phyloP scores from a whole-genome alignment of 495 filamentous ascomycete genomes.

The Xylaria nigripes region DNA sequence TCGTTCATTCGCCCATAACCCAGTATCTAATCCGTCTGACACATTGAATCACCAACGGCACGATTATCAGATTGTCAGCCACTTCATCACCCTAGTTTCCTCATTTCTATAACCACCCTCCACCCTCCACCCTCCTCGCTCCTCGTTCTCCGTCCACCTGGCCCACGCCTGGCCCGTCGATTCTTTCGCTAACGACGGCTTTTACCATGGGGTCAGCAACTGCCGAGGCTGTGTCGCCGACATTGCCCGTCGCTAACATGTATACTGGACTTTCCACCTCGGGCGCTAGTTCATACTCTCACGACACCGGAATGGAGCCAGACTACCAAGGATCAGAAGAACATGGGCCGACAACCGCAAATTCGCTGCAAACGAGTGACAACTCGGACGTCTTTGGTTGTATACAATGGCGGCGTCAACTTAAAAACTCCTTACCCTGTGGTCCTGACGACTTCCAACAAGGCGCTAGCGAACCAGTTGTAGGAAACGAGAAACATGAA shows the following conservation, averaged over 20 bases:
- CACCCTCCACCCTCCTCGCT: neutral
- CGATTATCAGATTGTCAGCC: neutral
- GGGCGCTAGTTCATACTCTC: constrained; percentile 21
- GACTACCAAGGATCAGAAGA: constrained; percentile 12
- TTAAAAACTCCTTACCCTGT: constrained; percentile 23
- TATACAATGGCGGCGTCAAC: constrained; percentile 27
- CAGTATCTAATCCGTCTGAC: neutral
- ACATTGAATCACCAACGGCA: neutral
- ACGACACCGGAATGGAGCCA: constrained; percentile 19
- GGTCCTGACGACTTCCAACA: constrained; percentile 15
- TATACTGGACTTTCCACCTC: constrained; percentile 13
- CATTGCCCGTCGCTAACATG: constrained; percentile 8
- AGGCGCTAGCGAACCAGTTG: constrained; percentile 14
- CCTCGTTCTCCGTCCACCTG: neutral
- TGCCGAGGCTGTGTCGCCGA: constrained; percentile 10
- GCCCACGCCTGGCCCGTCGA: neutral
- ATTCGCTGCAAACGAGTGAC: neutral
- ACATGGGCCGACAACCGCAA: neutral
- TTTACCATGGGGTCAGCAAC: constrained; percentile 13
- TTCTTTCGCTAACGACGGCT: neutral
- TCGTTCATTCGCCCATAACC: constrained; percentile 12
- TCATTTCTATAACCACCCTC: neutral
- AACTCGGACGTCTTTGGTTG: constrained; percentile 26
- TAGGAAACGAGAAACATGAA: constrained; percentile 17
- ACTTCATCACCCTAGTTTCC: neutral